A percentile compares a stretch with the other conserved stretches of the same genome.
Evolutionary conservation across 768 basidiomycete genomes (phyloP).

Genomic region (Lactifluus hygrophoroides): DNA sequence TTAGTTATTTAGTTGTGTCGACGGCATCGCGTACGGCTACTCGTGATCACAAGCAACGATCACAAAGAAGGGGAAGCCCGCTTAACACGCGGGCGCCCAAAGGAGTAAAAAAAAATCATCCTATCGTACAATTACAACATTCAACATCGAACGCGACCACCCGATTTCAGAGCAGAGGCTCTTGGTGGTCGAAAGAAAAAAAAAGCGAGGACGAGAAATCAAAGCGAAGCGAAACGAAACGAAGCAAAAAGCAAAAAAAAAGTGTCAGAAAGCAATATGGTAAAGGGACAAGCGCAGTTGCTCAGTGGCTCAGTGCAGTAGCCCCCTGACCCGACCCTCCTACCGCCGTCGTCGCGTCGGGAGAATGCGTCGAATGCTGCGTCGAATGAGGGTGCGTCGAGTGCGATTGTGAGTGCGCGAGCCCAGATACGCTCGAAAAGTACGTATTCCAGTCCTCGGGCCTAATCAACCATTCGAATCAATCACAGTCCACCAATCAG

Average conservation of each 20-base stretch:
- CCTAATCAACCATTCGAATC: not conserved
- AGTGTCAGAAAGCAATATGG: too few relatives aligned
- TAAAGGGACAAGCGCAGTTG: not conserved
- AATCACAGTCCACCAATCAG: constrained; percentile 3
- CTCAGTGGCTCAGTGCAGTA: not conserved
- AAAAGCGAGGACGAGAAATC: not conserved
- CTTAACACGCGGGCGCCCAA: too few relatives aligned
- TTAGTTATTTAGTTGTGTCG: too few relatives aligned
- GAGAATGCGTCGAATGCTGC: not conserved
- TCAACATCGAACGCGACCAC: too few relatives aligned
- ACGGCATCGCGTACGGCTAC: too few relatives aligned
- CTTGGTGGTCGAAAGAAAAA: not conserved
- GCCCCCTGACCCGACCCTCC: constrained; percentile 6
- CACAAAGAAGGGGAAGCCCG: too few relatives aligned
- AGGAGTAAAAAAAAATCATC: too few relatives aligned
- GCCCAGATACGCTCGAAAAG: constrained; percentile 15
- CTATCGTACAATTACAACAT: too few relatives aligned
- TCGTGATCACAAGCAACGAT: too few relatives aligned
- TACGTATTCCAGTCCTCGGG: constrained; percentile 20
- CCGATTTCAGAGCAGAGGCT: too few relatives aligned
- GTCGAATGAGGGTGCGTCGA: not conserved
- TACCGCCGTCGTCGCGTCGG: not conserved
- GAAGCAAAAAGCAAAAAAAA: too few relatives aligned
- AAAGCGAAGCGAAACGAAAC: not conserved
- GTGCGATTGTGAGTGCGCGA: constrained; percentile 6